Conservation (phyloP, 1,284 basidiomycete species). For the Acaromyces ingoldii region DNA sequence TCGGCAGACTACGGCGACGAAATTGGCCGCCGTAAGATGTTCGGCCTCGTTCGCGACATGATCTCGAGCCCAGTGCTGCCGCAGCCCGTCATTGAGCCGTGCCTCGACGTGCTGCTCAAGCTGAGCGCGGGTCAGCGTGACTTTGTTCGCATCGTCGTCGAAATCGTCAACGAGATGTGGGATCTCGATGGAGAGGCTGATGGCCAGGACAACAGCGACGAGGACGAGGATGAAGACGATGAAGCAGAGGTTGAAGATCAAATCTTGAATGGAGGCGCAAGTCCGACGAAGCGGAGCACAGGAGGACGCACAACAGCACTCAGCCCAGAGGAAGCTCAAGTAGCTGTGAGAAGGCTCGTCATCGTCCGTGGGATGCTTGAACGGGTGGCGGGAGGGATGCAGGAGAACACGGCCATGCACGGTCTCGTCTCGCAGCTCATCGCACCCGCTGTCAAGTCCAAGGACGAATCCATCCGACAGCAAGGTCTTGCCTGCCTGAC, state of each 20-base stretch:
- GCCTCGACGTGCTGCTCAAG: conserved; percentile 79
- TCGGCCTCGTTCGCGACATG: conserved; percentile 54
- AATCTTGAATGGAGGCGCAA: too few relatives aligned
- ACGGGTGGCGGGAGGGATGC: conserved; percentile 65
- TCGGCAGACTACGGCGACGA: conserved; percentile 90
- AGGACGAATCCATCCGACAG: conserved; percentile 76
- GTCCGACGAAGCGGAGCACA: too few relatives aligned
- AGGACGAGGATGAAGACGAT: conserved; percentile 16
- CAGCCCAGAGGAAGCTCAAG: conserved; percentile 11
- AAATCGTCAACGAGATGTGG: conserved; percentile 66
- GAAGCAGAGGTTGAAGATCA: conserved; percentile 17
- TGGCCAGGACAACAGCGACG: conserved; percentile 51
- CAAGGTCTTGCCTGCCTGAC: conserved; percentile 80
- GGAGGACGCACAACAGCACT: conserved; percentile 12
- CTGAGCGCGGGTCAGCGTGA: conserved; percentile 82
- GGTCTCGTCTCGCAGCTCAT: conserved; percentile 85
- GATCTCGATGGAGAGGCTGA: conserved; percentile 33
- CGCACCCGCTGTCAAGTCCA: conserved; percentile 80
- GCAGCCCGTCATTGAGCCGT: conserved; percentile 69
- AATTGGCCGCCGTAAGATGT: conserved; percentile 87
- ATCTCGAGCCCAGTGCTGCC: conserved; percentile 76
- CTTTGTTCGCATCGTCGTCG: conserved; percentile 86
- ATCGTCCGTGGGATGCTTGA: conserved; percentile 87
- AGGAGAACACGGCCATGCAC: conserved; percentile 88
- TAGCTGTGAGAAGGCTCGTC: conserved; percentile 34